Evolutionary conservation across 805 yeast species (phyloP), one percentile per base, ranked within the genome.

Genomic region (Kodamaea nitidulidarum): DNA sequence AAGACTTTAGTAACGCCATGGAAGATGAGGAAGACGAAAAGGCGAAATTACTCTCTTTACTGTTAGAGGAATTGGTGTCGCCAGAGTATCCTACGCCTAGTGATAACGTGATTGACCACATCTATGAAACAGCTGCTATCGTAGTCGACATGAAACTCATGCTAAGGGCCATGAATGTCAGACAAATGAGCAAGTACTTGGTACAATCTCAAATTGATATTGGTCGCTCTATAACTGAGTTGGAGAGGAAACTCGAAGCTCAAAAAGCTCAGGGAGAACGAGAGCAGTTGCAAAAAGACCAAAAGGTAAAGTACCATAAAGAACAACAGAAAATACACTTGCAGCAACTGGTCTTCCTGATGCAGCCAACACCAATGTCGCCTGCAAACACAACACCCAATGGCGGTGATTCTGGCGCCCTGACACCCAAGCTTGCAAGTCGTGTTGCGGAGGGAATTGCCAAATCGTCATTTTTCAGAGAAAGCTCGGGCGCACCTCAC

Each of bases 91-190:
- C 77, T 2, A 68, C 77, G 10, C 80, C 88, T 4, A 65, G 74
- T 10, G 80, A 76, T 43, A 60, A 64, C 32, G 64, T 78, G 4
- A 66, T 84, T 30, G 81, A 80, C 42, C 55, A 78, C 33, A 73
- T 84, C 32, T 77, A 75, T 49, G 86, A 84, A 46, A 63, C 76
- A 4, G 80, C 83, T 1, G 75, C 80, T 0, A 55, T 81, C 31
- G 77, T 77, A 0, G 74, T 80, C 43, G 91, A 84, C 51, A 65
- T 79, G 60, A 79, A 80, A 49, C 57, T 84, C 43, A 71, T 82
- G 70, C 51, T 80, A 34, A 61, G 84, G 39, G 71, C 81, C 0
- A 56, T 70, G 42, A 79, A 80, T 51, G 78, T 70, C 1, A 56
- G 75, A 35, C 76, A 74, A 38, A 74, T 78, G 75, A 58, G 73